Percentiles rank a stretch among this genome's conserved stretches.
phyloP scores from a whole-genome alignment of 441 rosid genomes.

The Eruca vesicaria region DNA sequence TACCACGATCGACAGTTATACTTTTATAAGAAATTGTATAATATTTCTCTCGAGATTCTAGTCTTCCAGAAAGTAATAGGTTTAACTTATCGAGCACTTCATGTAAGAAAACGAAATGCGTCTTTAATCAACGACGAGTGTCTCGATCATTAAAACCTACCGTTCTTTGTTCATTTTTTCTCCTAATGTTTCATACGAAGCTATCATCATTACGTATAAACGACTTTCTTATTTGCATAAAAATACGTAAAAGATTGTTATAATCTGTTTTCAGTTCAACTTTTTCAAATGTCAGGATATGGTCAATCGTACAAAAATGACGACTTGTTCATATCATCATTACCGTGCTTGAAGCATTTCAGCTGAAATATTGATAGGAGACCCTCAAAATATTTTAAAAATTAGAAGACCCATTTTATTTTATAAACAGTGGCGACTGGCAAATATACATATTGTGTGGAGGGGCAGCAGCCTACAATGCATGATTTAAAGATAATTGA shows the following conservation, averaged over 20 bases:
- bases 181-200: constrained; percentile 23
- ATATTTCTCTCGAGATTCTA: neutral
- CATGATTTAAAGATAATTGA: too few species aligned
- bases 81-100: constrained; percentile 33
- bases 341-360: neutral
- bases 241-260: constrained; percentile 26
- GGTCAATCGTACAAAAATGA: constrained; percentile 21
- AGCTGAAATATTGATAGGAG: neutral
- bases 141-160: constrained; percentile 35
- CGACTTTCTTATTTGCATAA: neutral
- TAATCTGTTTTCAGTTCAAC: constrained; percentile 33
- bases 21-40: neutral
- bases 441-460: too few species aligned
- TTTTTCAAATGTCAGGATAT: constrained; percentile 25
- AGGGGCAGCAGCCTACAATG: too few species aligned
- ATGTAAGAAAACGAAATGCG: constrained; percentile 26
- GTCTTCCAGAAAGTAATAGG: constrained; percentile 17
- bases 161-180: constrained; percentile 32
- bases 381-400: neutral
- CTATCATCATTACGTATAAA: constrained; percentile 23
- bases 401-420: neutral
- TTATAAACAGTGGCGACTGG: too few species aligned
- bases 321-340: constrained; percentile 7
- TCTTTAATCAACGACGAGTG: constrained; percentile 20
- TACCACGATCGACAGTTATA: neutral